Evolutionary conservation across 1,284 basidiomycete species (phyloP).

Genomic region (Anthracocystis walkeri): DNA sequence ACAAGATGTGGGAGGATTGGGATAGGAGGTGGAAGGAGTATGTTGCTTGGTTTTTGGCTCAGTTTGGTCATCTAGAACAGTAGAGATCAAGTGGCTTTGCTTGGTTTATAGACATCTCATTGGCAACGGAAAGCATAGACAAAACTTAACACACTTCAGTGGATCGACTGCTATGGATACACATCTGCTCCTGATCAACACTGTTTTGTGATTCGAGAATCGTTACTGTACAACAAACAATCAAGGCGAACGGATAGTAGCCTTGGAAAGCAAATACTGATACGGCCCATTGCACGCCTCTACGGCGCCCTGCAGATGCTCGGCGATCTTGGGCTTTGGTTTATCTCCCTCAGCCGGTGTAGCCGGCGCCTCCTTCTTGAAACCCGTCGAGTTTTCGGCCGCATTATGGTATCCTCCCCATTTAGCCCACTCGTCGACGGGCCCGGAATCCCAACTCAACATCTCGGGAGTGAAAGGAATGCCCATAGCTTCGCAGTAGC

Average conservation of each 20-base stretch:
- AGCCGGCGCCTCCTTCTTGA: slow-evolving; percentile 50
- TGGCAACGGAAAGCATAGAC: neutral
- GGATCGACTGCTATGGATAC: neutral
- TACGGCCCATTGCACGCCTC: slow-evolving; percentile 41
- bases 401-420: slow-evolving; percentile 66
- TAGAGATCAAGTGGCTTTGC: too few relatives aligned
- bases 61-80: slow-evolving; percentile 12
- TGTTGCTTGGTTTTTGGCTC: slow-evolving; percentile 34
- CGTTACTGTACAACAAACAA: neutral
- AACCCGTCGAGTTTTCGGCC: slow-evolving; percentile 64
- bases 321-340: slow-evolving; percentile 43
- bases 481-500: slow-evolving; percentile 58
- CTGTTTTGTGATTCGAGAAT: neutral
- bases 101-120: neutral
- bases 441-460: slow-evolving; percentile 64
- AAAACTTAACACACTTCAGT: neutral
- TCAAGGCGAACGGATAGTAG: slow-evolving; percentile 41
- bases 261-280: slow-evolving; percentile 44
- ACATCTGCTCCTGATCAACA: neutral
- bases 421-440: slow-evolving; percentile 63
- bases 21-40: slow-evolving; percentile 51
- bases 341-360: slow-evolving; percentile 14
- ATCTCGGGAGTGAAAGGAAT: slow-evolving; percentile 61
- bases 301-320: slow-evolving; percentile 52
- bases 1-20: slow-evolving; percentile 29